phyloP scores from a whole-genome alignment of 169 alveolate genomes.

The Perkinsus marinus region DNA sequence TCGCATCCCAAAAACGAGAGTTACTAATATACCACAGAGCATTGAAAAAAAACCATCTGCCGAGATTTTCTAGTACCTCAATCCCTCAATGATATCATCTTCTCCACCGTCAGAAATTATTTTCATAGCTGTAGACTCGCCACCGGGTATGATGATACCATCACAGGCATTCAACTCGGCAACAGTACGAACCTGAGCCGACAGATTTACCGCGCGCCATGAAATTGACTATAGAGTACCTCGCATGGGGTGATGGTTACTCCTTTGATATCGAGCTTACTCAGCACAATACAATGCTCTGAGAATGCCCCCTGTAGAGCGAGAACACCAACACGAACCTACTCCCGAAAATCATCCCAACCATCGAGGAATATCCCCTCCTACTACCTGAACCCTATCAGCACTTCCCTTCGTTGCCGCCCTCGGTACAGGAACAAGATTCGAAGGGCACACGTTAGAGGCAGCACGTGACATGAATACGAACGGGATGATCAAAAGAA shows the following conservation, averaged over 20 bases:
- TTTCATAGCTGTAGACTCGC: constrained; percentile 30
- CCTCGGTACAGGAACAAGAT: background rate
- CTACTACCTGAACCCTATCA: background rate
- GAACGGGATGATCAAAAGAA: background rate
- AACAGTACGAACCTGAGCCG: background rate
- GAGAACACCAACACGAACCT: constrained; percentile 3
- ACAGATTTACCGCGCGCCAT: background rate
- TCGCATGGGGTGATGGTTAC: background rate
- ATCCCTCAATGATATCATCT: background rate
- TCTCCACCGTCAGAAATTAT: constrained; percentile 17
- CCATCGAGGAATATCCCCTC: too few species aligned
- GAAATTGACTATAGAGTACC: background rate
- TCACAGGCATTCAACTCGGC: constrained; percentile 1
- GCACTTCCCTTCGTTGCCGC: background rate
- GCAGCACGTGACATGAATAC: background rate
- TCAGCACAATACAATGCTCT: background rate
- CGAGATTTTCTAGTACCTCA: background rate
- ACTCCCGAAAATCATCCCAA: background rate
- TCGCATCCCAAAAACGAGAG: background rate
- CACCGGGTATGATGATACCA: constrained; percentile 24
- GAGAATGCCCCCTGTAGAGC: constrained; percentile 19
- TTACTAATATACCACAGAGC: background rate
- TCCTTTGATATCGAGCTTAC: background rate
- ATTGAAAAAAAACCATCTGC: too few species aligned
- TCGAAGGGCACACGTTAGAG: background rate